A percentile compares a stretch with the other conserved stretches of the same genome.
These are phyloP conservation scores for Daedalea quercina DNA, from an alignment of 768 basidiomycete species.

Conservation along the genomic window DNA sequence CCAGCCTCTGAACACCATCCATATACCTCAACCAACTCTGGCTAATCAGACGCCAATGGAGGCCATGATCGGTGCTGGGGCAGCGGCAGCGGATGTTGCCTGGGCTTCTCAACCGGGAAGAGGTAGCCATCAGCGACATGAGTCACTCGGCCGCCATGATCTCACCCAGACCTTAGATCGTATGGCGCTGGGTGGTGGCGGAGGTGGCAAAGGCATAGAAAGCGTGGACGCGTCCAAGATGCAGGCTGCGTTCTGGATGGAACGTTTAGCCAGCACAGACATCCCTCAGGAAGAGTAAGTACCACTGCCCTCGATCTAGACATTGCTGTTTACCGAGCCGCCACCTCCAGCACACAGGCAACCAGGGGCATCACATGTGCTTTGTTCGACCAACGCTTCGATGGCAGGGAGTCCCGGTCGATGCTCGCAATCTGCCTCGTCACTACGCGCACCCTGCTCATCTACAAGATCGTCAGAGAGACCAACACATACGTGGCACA, in stretches of 20 bases:
- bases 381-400: slow-evolving; percentile 60
- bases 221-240: slow-evolving; percentile 29
- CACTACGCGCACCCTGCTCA: slow-evolving; percentile 32
- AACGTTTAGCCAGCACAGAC: slow-evolving; percentile 46
- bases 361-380: slow-evolving; percentile 49
- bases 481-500: slow-evolving; percentile 36
- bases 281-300: slow-evolving; percentile 44
- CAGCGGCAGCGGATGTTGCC: neutral
- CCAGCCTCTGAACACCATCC: neutral
- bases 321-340: neutral
- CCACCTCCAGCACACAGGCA: slow-evolving; percentile 10
- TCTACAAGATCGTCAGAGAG: slow-evolving; percentile 42
- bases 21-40: neutral
- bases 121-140: neutral
- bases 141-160: slow-evolving; percentile 1
- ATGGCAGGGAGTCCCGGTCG: slow-evolving; percentile 44
- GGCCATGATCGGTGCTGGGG: slow-evolving; percentile 21
- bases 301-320: neutral
- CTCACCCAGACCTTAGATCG: slow-evolving; percentile 3
- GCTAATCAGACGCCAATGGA: slow-evolving; percentile 30
- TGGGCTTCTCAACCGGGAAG: neutral
- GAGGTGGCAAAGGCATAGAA: slow-evolving; percentile 12
- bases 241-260: slow-evolving; percentile 71
- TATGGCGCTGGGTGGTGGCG: neutral
- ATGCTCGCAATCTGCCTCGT: slow-evolving; percentile 53